phyloP scores from a whole-genome alignment of 2,329 filamentous ascomycete species.

The Lachnum nothofagi region DNA sequence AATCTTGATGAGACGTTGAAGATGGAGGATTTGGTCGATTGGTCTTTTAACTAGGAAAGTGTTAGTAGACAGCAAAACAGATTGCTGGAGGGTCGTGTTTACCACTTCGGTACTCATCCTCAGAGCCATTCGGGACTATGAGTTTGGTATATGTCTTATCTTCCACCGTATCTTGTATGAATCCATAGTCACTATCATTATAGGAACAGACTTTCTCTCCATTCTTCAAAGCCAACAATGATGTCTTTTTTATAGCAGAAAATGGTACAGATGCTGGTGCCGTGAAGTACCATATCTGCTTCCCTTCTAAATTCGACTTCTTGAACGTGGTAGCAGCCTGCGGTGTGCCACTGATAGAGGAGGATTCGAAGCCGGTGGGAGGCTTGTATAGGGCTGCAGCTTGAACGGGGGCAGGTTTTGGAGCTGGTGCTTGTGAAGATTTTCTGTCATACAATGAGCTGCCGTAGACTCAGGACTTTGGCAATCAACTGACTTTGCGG shows the following conservation, averaged over 20 bases:
- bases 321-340: slow-evolving; percentile 47
- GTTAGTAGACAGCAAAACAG: not conserved
- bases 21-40: slow-evolving; percentile 57
- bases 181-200: slow-evolving; percentile 58
- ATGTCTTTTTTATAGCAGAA: slow-evolving; percentile 58
- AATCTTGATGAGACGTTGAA: slow-evolving; percentile 59
- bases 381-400: slow-evolving; percentile 21
- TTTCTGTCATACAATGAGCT: slow-evolving; percentile 8
- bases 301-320: slow-evolving; percentile 56
- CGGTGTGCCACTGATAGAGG: slow-evolving; percentile 11
- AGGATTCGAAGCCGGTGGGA: slow-evolving; percentile 27
- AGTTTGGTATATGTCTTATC: slow-evolving; percentile 52
- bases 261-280: slow-evolving; percentile 66
- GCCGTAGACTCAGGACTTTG: not conserved
- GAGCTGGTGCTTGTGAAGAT: slow-evolving; percentile 12
- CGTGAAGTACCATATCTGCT: slow-evolving; percentile 78
- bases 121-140: slow-evolving; percentile 53
- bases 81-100: slow-evolving; percentile 30
- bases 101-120: slow-evolving; percentile 52
- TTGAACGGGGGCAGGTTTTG: slow-evolving; percentile 14
- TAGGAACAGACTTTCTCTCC: slow-evolving; percentile 55
- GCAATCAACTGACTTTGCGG: slow-evolving; percentile 13
- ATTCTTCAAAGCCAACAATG: slow-evolving; percentile 52
- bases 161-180: slow-evolving; percentile 49
- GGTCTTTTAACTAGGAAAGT: slow-evolving; percentile 21